Conservation (phyloP, 257 asterid genomes). For the Solanum sejunctum region DNA sequence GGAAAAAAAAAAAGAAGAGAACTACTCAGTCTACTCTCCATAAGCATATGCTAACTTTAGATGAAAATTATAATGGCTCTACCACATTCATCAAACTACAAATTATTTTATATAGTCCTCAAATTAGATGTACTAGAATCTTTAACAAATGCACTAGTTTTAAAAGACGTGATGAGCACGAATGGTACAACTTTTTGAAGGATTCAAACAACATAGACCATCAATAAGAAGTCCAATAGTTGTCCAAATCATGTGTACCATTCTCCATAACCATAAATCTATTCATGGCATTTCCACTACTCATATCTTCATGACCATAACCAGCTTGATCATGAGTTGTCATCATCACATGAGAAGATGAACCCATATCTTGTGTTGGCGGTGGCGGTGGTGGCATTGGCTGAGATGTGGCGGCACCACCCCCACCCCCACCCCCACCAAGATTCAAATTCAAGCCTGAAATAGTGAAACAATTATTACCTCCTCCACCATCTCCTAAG, state of each 20-base stretch:
- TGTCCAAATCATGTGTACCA: conserved; percentile 45
- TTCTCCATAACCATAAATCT: conserved; percentile 49
- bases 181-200: background rate
- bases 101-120: background rate
- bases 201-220: background rate
- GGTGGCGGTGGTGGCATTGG: conserved; percentile 8
- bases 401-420: conserved; percentile 18
- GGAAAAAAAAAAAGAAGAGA: background rate
- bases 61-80: background rate
- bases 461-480: conserved; percentile 45
- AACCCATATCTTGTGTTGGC: conserved; percentile 21
- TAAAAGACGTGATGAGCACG: rapidly evolving
- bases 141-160: background rate
- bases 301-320: conserved; percentile 28
- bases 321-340: conserved; percentile 7
- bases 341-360: conserved; percentile 13
- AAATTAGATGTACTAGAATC: background rate
- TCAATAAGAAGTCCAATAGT: conserved; percentile 51
- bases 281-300: conserved; percentile 11
- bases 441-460: conserved; percentile 72
- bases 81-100: background rate
- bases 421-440: conserved; percentile 42
- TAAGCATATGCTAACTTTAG: background rate
- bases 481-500: background rate
- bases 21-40: too few species aligned